Evolutionary conservation across 805 yeast genomes (phyloP), one percentile per base, ranked within the genome.

Genomic region (Candida germanica): DNA sequence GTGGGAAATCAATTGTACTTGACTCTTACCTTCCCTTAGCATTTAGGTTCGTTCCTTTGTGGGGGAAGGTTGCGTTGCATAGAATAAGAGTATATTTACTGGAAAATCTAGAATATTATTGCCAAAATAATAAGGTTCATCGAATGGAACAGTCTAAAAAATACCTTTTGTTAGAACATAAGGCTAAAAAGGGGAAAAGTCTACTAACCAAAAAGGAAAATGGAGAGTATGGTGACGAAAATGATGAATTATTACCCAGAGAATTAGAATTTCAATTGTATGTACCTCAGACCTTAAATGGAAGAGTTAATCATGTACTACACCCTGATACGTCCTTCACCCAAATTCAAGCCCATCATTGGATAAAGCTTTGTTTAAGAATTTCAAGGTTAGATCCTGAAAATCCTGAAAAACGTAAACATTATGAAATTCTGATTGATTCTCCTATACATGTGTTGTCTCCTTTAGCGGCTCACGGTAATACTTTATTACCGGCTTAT

Each of bases 401-500:
- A 2, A 61, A 65, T 29, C 58, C 64, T 3, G 69, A 49, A 12
- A 86, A 86, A 53, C 69, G 95, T 30, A 93, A 89, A 55, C 97
- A 88, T 54, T 93, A 84, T 55, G 99, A 93, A 63, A 85, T 93
- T 29, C 80, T 87, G 40, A 91, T 93, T 38, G 99, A 93, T 59
- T 86, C 96, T 2, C 98, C 98, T 3, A 80, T 93, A 41, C 94
- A 85, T 51, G 69, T 93, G 4, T 64, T 89, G 33, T 80, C 89
- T 32, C 78, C 82, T 5, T 62, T 76, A 32, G 87, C 96, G 43
- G 83, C 87, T 1, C 95, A 83, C 59, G 85, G 85, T 4, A 83
- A 84, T 49, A 84, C 91, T 1, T 56, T 84, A 25, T 60, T 85
- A 29, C 95, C 95, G 4, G 81, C 87, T 5, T 85, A 85, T 54